A percentile compares a stretch with the other conserved stretches of the same genome.
phyloP scores from a whole-genome alignment of 768 basidiomycete genomes.

The Mycena crocata region DNA sequence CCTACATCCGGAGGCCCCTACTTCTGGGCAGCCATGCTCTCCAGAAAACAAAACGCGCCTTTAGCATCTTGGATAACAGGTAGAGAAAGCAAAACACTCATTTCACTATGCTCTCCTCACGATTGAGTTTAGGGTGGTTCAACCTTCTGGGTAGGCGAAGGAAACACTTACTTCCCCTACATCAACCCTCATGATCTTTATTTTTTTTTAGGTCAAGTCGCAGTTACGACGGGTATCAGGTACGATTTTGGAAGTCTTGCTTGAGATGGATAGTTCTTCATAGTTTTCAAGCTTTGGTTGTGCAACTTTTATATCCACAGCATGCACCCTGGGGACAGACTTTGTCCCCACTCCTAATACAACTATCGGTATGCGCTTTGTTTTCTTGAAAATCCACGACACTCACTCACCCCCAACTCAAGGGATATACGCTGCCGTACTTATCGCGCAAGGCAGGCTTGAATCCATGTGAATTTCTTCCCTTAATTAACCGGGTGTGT shows the following conservation, averaged over 20 bases:
- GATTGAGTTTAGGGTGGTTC: slow-evolving; percentile 64
- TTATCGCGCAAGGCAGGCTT: slow-evolving; percentile 70
- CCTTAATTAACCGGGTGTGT: slow-evolving; percentile 52
- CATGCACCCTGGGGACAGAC: slow-evolving; percentile 66
- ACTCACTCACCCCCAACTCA: not conserved
- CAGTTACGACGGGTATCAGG: slow-evolving; percentile 81
- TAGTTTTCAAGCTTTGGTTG: slow-evolving; percentile 68
- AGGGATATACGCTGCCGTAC: slow-evolving; percentile 74
- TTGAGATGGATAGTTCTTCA: too few species aligned
- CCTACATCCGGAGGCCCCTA: slow-evolving; percentile 82
- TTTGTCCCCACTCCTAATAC: slow-evolving; percentile 70
- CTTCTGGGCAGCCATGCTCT: slow-evolving; percentile 86
- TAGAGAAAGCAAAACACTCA: slow-evolving; percentile 13
- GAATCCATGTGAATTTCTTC: not conserved
- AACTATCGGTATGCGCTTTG: slow-evolving; percentile 65
- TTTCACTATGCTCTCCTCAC: not conserved
- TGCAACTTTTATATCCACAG: slow-evolving; percentile 76
- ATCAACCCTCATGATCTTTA: too few species aligned
- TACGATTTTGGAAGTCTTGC: too few species aligned
- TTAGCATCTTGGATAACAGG: slow-evolving; percentile 82
- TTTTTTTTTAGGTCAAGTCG: slow-evolving; percentile 86
- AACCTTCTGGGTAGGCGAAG: too few species aligned
- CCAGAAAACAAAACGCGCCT: slow-evolving; percentile 64
- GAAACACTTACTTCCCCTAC: too few species aligned
- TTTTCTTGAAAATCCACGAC: not conserved